These are phyloP conservation scores for Blastomyces percursus DNA, from an alignment of 2,329 filamentous ascomycete species.

Conservation along the genomic window DNA sequence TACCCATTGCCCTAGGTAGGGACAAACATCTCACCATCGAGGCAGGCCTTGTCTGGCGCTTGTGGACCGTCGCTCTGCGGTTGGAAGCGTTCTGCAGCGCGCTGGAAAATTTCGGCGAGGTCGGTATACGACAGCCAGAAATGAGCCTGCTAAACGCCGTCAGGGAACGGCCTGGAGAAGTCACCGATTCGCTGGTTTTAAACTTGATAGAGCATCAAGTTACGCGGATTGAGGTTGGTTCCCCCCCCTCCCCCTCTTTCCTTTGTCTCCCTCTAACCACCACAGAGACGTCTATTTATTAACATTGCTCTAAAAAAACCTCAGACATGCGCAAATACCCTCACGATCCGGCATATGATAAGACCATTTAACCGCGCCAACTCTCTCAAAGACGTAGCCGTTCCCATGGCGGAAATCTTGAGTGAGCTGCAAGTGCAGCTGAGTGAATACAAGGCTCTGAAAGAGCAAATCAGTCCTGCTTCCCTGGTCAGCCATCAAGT, in stretches of 20 bases:
- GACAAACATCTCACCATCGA: slow-evolving; percentile 65
- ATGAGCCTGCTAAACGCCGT: slow-evolving; percentile 68
- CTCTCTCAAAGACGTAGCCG: slow-evolving; percentile 60
- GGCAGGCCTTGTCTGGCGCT: slow-evolving; percentile 71
- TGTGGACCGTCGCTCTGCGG: slow-evolving; percentile 81
- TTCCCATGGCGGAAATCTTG: slow-evolving; percentile 60
- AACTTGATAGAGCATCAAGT: slow-evolving; percentile 93
- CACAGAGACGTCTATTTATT: not conserved
- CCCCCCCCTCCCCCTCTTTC: not conserved
- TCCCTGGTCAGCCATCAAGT: not conserved
- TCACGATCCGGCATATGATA: slow-evolving; percentile 68
- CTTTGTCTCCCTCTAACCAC: not conserved
- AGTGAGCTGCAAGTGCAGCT: slow-evolving; percentile 32
- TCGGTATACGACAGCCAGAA: slow-evolving; percentile 64
- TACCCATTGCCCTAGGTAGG: slow-evolving; percentile 51
- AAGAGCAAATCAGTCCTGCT: slow-evolving; percentile 24
- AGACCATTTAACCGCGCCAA: slow-evolving; percentile 53
- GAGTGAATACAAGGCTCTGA: slow-evolving; percentile 32
- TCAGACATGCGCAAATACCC: slow-evolving; percentile 69
- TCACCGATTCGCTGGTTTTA: slow-evolving; percentile 77
- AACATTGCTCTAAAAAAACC: not conserved
- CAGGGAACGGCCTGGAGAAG: slow-evolving; percentile 63
- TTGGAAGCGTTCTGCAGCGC: slow-evolving; percentile 88
- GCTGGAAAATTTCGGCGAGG: slow-evolving; percentile 59
- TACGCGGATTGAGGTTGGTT: slow-evolving; percentile 79